A percentile compares a stretch with the other conserved stretches of the same genome.
Evolutionary conservation across 768 basidiomycete genomes (phyloP).

Genomic region (Pleurotus sapidus): DNA sequence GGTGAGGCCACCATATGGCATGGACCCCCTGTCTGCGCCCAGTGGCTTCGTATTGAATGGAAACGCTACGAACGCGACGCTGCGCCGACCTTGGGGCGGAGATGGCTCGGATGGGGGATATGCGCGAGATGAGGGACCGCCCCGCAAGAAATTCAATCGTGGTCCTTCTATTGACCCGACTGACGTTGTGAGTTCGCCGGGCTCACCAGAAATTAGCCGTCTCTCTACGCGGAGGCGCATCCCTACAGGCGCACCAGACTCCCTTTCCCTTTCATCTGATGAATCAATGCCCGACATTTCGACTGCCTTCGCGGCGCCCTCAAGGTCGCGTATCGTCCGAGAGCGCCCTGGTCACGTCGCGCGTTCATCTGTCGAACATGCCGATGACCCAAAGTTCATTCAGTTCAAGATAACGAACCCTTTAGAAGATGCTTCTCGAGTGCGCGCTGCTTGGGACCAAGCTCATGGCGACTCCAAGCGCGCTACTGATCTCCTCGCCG

Average conservation of each 20-base stretch:
- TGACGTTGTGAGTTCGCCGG: conserved; percentile 42
- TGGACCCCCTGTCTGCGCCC: conserved; percentile 58
- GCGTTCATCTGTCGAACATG: neutral
- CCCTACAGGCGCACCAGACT: conserved; percentile 31
- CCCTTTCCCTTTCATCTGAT: conserved; percentile 62
- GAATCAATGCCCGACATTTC: conserved; percentile 58
- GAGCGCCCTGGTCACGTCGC: conserved; percentile 30
- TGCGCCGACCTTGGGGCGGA: conserved; percentile 41
- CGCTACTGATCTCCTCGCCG: neutral
- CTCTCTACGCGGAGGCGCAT: conserved; percentile 47
- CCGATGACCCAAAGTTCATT: neutral
- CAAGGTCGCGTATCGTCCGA: conserved; percentile 54
- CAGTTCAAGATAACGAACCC: conserved; percentile 15
- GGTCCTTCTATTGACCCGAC: conserved; percentile 38
- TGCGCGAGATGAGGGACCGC: conserved; percentile 58
- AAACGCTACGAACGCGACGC: conserved; percentile 46
- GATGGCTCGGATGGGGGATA: conserved; percentile 34
- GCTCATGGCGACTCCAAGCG: neutral
- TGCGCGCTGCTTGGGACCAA: conserved; percentile 3
- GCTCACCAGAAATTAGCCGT: conserved; percentile 59
- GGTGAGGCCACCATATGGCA: conserved; percentile 24
- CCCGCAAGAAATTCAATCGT: conserved; percentile 67
- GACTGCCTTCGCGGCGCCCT: conserved; percentile 38
- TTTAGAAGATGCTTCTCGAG: conserved; percentile 22
- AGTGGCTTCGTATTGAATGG: conserved; percentile 52